Evolutionary conservation across 1,139 yeast species (phyloP).

Genomic region (Candida sanyaensis): DNA sequence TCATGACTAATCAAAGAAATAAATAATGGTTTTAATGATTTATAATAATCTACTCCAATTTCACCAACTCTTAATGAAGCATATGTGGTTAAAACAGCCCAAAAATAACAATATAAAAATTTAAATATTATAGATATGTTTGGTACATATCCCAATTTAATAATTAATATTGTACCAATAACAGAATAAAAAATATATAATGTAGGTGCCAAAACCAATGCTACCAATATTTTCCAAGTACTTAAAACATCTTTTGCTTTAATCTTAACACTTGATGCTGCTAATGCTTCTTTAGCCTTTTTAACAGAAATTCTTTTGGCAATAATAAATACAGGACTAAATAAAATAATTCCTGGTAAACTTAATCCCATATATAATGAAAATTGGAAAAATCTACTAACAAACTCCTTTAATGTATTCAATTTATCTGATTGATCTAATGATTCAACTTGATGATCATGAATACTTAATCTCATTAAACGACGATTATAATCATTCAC

Average conservation of each 20-base stretch:
- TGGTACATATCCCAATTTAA: conserved; percentile 17
- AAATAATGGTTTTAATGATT: conserved; percentile 39
- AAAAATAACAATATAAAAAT: conserved; percentile 35
- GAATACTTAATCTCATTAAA: conserved; percentile 37
- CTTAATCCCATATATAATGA: conserved; percentile 37
- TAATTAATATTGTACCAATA: conserved; percentile 35
- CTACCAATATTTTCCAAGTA: conserved; percentile 50
- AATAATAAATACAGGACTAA: conserved; percentile 46
- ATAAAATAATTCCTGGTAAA: conserved; percentile 45
- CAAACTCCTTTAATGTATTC: conserved; percentile 27
- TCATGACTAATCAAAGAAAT: conserved; percentile 43
- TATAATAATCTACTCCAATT: conserved; percentile 42
- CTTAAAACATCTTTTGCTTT: conserved; percentile 49
- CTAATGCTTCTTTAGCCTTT: conserved; percentile 45
- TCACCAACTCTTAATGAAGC: conserved; percentile 47
- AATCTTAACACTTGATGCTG: conserved; percentile 44
- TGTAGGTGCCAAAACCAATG: conserved; percentile 45
- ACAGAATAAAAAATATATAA: conserved; percentile 44
- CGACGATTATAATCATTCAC: conserved; percentile 38
- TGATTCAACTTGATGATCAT: conserved; percentile 47
- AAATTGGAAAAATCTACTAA: conserved; percentile 31
- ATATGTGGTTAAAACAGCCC: conserved; percentile 45
- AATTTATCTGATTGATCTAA: conserved; percentile 30
- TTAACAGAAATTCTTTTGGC: conserved; percentile 34
- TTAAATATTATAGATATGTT: conserved; percentile 16